These are phyloP conservation scores for Davidsoniella australis DNA, from an alignment of 2,329 filamentous ascomycete species.

Conservation along the genomic window DNA sequence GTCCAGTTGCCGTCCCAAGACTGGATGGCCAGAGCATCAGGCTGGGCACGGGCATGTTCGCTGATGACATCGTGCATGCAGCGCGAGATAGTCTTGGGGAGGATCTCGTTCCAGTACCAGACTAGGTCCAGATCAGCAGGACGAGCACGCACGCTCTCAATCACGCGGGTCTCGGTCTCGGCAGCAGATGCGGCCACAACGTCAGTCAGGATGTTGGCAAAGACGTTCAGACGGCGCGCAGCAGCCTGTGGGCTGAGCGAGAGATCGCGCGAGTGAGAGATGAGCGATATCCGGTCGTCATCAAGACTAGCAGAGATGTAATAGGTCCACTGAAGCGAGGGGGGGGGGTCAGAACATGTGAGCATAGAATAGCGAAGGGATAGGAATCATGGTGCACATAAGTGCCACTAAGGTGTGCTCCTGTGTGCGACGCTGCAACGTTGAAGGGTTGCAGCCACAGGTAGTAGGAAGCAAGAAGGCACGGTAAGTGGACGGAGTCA, in stretches of 20 bases:
- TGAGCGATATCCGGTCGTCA: constrained; percentile 12
- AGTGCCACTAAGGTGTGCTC: too few species aligned
- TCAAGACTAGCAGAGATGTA: constrained; percentile 13
- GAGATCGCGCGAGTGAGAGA: constrained; percentile 14
- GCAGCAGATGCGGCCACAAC: constrained; percentile 11
- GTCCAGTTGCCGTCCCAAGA: constrained; percentile 34
- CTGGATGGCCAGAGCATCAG: constrained; percentile 26
- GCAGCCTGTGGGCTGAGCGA: constrained; percentile 13
- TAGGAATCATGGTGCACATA: too few species aligned
- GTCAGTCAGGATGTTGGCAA: constrained; percentile 14
- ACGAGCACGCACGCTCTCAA: constrained; percentile 8
- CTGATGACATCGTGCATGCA: constrained; percentile 32
- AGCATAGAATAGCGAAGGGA: background rate
- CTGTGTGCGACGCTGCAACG: too few species aligned
- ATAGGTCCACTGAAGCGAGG: constrained; percentile 15
- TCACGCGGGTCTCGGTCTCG: background rate
- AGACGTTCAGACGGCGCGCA: constrained; percentile 13
- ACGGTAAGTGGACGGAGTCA: too few species aligned
- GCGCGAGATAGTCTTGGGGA: constrained; percentile 24
- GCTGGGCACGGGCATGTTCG: constrained; percentile 21
- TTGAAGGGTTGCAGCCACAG: too few species aligned
- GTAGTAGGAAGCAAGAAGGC: too few species aligned
- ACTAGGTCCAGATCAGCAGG: constrained; percentile 26
- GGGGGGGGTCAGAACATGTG: too few species aligned
- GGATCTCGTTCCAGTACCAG: constrained; percentile 28